These are phyloP conservation scores for Globisporangium uncinulatum DNA, from an alignment of 352 stramenopile species.

Conservation along the genomic window DNA sequence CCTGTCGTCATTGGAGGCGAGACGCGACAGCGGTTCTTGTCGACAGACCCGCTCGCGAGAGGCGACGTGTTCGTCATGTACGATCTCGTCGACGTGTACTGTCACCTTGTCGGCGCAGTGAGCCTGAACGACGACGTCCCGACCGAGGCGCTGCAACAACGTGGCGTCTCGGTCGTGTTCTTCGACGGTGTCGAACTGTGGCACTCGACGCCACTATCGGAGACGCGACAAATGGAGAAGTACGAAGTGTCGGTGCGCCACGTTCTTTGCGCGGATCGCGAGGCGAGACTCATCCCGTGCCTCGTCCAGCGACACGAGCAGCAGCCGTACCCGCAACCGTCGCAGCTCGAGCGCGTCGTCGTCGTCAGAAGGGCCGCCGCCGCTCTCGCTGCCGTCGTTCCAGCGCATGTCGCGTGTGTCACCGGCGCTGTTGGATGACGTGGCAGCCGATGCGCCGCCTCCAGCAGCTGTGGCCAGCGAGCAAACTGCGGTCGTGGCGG, in stretches of 20 bases:
- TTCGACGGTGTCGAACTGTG: conserved; percentile 65
- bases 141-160: conserved; percentile 52
- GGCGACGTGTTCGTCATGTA: conserved; percentile 80
- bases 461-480: neutral
- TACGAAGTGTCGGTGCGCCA: conserved; percentile 52
- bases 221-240: conserved; percentile 28
- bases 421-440: neutral
- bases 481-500: neutral
- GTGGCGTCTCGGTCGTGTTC: conserved; percentile 50
- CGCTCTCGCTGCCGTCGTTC: conserved; percentile 2
- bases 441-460: neutral
- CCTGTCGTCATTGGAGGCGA: conserved; percentile 61
- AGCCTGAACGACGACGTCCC: conserved; percentile 73
- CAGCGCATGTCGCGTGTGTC: conserved; percentile 5
- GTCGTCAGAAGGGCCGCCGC: conserved; percentile 1
- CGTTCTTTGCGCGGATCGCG: conserved; percentile 16
- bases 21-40: conserved; percentile 65
- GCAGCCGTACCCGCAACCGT: too few relatives aligned
- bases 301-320: neutral
- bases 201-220: conserved; percentile 57
- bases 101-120: conserved; percentile 43
- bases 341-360: conserved; percentile 5
- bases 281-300: conserved; percentile 1
- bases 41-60: conserved; percentile 64
- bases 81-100: conserved; percentile 60